Evolutionary conservation across 2,329 filamentous ascomycete species (phyloP), one percentile per base, ranked within the genome.

Genomic region (Fusarium sp.): DNA sequence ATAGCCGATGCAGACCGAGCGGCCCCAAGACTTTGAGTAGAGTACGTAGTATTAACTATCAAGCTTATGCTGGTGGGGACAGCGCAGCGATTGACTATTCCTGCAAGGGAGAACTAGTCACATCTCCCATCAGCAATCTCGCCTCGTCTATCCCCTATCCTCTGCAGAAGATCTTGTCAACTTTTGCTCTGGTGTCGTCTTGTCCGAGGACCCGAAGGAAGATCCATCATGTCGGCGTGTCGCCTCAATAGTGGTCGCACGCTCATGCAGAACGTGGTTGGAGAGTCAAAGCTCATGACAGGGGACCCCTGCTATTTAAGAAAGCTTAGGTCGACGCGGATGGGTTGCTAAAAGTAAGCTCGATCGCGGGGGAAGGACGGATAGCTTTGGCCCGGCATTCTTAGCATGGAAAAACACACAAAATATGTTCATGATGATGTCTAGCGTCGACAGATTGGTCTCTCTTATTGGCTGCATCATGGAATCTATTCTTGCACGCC

Each of bases 1-100:
- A 66, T 17, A 61, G 12, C 48, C 47, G 55, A 65, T 26, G 44
- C 23, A 65, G 36, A 39, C 57, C 26, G 59, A 62, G 10, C 26
- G 10, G 26, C 26, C 26, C 26, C 15, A 14, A 34, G 14, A 34
- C 14, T 17, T 15, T 34, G 30, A 34, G 30, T 17, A 15, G 30
- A 34, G 30, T 28, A n/a, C n/a, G n/a, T n/a, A n/a, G n/a, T n/a
- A n/a, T n/a, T n/a, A 11, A 11, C 10, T 4, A 11, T 28, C 10
- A 28, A 28, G 28, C 28, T 32, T 15, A 32, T 32, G 28, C 12
- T 32, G 28, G 10, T 12, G 26, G 3, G 26, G 6, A 12, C 26
- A 28, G 26, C 26, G 10, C 26, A 28, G 6, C 4, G 26, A 28
- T 28, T 12, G 26, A 28, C 26, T 12, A 12, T 28, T 28, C 26